Conservation (phyloP, 2,329 filamentous ascomycete species). For the Aspergillus texensis region DNA sequence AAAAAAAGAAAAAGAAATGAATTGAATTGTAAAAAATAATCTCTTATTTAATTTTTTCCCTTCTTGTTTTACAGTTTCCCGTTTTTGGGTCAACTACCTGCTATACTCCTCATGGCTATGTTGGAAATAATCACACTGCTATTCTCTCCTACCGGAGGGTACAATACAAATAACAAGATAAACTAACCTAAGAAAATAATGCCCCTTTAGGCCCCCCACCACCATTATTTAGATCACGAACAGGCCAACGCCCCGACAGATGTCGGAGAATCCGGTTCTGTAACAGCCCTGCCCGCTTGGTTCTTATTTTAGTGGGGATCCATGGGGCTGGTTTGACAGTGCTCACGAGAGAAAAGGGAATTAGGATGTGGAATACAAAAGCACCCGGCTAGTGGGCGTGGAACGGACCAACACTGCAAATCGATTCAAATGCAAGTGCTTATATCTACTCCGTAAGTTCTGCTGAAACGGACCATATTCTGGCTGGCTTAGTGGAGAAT, state of each 20-base stretch:
- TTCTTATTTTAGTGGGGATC: background rate
- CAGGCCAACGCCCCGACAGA: background rate
- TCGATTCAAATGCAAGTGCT: background rate
- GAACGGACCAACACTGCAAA: constrained; percentile 3
- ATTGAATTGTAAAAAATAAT: too few species aligned
- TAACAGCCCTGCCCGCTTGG: background rate
- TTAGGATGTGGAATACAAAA: background rate
- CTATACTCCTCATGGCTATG: background rate
- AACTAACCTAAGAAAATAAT: background rate
- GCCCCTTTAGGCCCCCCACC: background rate
- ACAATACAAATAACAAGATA: background rate
- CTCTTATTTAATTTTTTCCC: background rate
- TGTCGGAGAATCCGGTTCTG: background rate
- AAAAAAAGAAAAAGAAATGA: too few species aligned
- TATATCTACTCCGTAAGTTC: background rate
- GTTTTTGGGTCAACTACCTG: background rate
- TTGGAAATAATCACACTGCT: background rate
- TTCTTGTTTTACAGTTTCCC: background rate
- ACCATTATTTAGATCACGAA: background rate
- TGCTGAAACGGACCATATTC: constrained; percentile 2
- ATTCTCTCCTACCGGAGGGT: background rate
- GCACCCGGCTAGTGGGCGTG: background rate
- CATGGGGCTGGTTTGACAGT: background rate
- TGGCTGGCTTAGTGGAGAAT: background rate
- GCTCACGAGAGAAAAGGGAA: background rate